A percentile compares a stretch with the other conserved stretches of the same genome.
These are phyloP conservation scores for Botryosphaeria agaves DNA, from an alignment of 2,329 filamentous ascomycete species.

Conservation along the genomic window DNA sequence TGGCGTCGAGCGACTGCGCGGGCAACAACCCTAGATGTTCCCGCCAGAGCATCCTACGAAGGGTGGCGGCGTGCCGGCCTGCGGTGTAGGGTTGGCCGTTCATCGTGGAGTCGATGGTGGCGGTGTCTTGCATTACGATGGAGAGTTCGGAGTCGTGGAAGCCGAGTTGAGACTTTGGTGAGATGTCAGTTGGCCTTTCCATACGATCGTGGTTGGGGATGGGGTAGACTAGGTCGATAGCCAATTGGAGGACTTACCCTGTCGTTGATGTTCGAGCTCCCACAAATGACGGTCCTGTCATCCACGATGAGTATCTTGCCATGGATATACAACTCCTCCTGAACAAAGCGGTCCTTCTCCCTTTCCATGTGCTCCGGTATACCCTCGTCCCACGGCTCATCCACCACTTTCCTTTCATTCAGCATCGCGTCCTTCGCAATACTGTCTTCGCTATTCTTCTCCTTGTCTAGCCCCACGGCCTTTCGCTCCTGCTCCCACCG, in stretches of 20 bases:
- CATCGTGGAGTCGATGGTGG: conserved; percentile 56
- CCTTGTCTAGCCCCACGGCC: conserved; percentile 11
- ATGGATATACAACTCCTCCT: conserved; percentile 93
- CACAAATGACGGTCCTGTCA: conserved; percentile 39
- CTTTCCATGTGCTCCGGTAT: conserved; percentile 41
- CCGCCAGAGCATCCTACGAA: conserved; percentile 71
- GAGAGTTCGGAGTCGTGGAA: conserved; percentile 83
- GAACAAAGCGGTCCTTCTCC: conserved; percentile 78
- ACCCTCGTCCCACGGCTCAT: conserved; percentile 59
- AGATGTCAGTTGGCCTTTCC: conserved; percentile 1
- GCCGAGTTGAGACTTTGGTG: conserved; percentile 50
- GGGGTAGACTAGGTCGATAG: too few relatives aligned
- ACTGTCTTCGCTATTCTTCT: conserved; percentile 38
- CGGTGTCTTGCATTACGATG: conserved; percentile 76
- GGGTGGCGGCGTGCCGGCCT: conserved; percentile 64
- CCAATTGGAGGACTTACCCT: conserved; percentile 33
- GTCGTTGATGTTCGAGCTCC: conserved; percentile 84
- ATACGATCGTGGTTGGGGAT: background rate
- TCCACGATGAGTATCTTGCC: conserved; percentile 82
- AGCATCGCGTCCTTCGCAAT: conserved; percentile 75
- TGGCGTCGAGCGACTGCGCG: conserved; percentile 49
- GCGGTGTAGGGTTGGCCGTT: conserved; percentile 60
- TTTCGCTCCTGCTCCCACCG: conserved; percentile 27
- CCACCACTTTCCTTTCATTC: conserved; percentile 40
- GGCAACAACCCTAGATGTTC: conserved; percentile 77